Evolutionary conservation across 2,329 filamentous ascomycete species (phyloP).

Genomic region (Penicillium sp.): DNA sequence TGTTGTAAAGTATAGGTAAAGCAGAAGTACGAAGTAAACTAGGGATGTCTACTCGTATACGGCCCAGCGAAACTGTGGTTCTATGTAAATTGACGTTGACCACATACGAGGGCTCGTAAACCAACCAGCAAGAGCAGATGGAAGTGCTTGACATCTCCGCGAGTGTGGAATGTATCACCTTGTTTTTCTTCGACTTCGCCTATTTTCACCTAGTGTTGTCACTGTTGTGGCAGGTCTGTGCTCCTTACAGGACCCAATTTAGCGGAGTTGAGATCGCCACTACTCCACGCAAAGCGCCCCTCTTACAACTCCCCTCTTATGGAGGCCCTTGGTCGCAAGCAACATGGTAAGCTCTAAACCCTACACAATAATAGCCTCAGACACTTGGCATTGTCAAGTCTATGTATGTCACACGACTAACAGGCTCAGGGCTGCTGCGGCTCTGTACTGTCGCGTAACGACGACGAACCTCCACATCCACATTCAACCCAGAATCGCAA

Average conservation of each 20-base stretch:
- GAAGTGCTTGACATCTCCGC: slow-evolving; percentile 9
- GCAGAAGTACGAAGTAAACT: too few relatives aligned
- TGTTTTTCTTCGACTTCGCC: slow-evolving; percentile 1
- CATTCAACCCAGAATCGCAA: slow-evolving; percentile 14
- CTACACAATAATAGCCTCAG: neutral
- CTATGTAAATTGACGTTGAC: too few relatives aligned
- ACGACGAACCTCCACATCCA: slow-evolving; percentile 26
- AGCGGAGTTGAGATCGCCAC: slow-evolving; percentile 5
- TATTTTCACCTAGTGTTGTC: slow-evolving; percentile 9
- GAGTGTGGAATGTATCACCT: slow-evolving; percentile 3
- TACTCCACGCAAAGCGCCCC: slow-evolving; percentile 9
- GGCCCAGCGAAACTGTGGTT: too few relatives aligned
- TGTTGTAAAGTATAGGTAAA: too few relatives aligned
- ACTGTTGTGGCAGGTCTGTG: slow-evolving; percentile 8
- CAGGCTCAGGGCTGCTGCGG: slow-evolving; percentile 42
- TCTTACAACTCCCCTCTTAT: slow-evolving; percentile 23
- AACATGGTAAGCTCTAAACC: slow-evolving; percentile 37
- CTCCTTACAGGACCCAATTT: slow-evolving; percentile 1
- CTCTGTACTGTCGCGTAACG: slow-evolving; percentile 37
- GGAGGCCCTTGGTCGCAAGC: slow-evolving; percentile 26
- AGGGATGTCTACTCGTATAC: too few relatives aligned
- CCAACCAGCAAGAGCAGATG: neutral
- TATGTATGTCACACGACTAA: slow-evolving; percentile 13
- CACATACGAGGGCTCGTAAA: neutral
- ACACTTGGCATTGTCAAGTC: slow-evolving; percentile 1